Conservation (phyloP, 495 filamentous ascomycete genomes). For the Penicillium egyptiacum region DNA sequence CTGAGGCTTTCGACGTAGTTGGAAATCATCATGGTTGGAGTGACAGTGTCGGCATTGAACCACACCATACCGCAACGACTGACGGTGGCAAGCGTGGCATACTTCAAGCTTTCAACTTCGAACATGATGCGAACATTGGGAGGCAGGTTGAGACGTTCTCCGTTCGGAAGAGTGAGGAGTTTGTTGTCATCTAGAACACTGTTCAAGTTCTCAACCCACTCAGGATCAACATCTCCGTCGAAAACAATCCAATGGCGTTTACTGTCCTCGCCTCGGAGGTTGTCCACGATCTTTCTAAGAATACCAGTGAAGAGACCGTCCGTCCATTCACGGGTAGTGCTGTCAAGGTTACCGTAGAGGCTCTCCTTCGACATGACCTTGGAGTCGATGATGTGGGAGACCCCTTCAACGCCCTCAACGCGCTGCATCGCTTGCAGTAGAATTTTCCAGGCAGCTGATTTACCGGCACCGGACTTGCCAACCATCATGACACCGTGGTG, state of each 20-base stretch:
- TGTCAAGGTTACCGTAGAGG: slow-evolving; percentile 91
- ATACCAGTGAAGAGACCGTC: slow-evolving; percentile 98
- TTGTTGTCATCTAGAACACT: slow-evolving; percentile 99
- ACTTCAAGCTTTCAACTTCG: slow-evolving; percentile 97
- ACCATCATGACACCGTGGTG: slow-evolving; percentile 99
- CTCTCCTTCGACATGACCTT: slow-evolving; percentile 99
- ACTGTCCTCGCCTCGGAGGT: slow-evolving; percentile 90
- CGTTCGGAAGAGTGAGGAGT: slow-evolving; percentile 91
- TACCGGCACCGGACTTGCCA: slow-evolving; percentile 89
- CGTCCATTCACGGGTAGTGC: slow-evolving; percentile 96
- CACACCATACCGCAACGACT: slow-evolving; percentile 99
- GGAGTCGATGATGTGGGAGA: slow-evolving; percentile 96
- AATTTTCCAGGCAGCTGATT: slow-evolving; percentile 91
- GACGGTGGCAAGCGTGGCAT: slow-evolving; percentile 95
- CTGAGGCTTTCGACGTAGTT: slow-evolving; percentile 86
- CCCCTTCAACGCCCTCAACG: slow-evolving; percentile 87
- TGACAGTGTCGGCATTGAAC: slow-evolving; percentile 98
- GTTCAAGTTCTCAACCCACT: slow-evolving; percentile 99
- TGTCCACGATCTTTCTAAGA: slow-evolving; percentile 96
- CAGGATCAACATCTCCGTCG: slow-evolving; percentile 96
- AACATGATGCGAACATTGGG: slow-evolving; percentile 98
- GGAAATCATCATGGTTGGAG: slow-evolving; percentile 83
- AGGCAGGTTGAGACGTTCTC: slow-evolving; percentile 92
- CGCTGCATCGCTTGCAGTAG: slow-evolving; percentile 90
- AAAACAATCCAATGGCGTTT: slow-evolving; percentile 99